Percentiles rank a stretch among this genome's conserved stretches.
phyloP scores from a whole-genome alignment of 129 eudicot species.

The sunflower (Helianthus annuus) region HanXRQr2.0-SUNRISE NC_035434.2:154198789-154199288 shows the following conservation, averaged over 20 bases:
- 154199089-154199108: slow-evolving; percentile 20
- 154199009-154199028: not conserved
- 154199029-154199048: not conserved
- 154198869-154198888: not conserved
- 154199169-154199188: slow-evolving; percentile 1
- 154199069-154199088: slow-evolving; percentile 34
- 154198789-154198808: too few relatives aligned
- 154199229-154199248: slow-evolving; percentile 5
- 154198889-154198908: not conserved
- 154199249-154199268: slow-evolving; percentile 23
- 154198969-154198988: not conserved
- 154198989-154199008: not conserved
- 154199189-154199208: slow-evolving; percentile 34
- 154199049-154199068: too few relatives aligned
- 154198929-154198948: too few relatives aligned
- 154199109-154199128: not conserved
- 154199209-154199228: slow-evolving; percentile 40
- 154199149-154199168: not conserved
- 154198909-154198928: too few relatives aligned
- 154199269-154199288: slow-evolving; percentile 14
- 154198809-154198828: too few relatives aligned
- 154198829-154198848: not conserved
- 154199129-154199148: not conserved
- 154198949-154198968: too few relatives aligned
- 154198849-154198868: not conserved